Percentiles rank a stretch among this genome's conserved stretches.
Evolutionary conservation across 257 asterid genomes (phyloP).

Genomic region (Penstemon barbatus): DNA sequence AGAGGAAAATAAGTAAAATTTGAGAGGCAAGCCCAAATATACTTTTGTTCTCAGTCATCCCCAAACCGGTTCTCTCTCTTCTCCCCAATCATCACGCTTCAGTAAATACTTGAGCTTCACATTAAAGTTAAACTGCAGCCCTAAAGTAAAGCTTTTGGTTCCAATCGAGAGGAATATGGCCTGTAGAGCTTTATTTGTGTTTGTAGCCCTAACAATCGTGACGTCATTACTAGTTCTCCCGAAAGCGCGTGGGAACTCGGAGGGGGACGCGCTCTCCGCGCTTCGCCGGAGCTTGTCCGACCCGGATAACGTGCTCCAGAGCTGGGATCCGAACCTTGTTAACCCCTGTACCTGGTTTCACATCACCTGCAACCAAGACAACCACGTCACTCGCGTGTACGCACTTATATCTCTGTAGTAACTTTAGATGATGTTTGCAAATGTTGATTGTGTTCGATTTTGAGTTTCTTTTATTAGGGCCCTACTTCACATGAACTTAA

Average conservation of each 20-base stretch:
- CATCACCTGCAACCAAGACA: constrained; percentile 60
- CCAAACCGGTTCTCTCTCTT: constrained; percentile 40
- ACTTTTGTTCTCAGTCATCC: constrained; percentile 21
- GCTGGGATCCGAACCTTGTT: constrained; percentile 72
- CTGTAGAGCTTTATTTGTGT: constrained; percentile 31
- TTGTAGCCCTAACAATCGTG: constrained; percentile 32
- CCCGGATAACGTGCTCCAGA: constrained; percentile 58
- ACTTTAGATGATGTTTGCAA: neutral
- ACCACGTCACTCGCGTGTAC: constrained; percentile 65
- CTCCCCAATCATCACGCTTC: constrained; percentile 33
- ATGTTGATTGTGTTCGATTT: neutral
- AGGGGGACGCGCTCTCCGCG: constrained; percentile 62
- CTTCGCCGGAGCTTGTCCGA: constrained; percentile 54
- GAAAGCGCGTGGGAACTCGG: constrained; percentile 46
- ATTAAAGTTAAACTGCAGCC: neutral
- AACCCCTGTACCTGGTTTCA: constrained; percentile 67
- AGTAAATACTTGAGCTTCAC: constrained; percentile 6
- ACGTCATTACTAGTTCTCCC: constrained; percentile 31
- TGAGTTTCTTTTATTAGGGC: neutral
- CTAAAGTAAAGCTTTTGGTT: neutral
- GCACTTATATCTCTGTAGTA: constrained; percentile 3
- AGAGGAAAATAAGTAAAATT: neutral
- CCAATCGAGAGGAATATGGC: constrained; percentile 35
- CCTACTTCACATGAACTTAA: neutral
- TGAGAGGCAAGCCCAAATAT: neutral